These are phyloP conservation scores for Thalassiosira livingstoniorum DNA, from an alignment of 352 stramenopile species.

Conservation along the genomic window DNA sequence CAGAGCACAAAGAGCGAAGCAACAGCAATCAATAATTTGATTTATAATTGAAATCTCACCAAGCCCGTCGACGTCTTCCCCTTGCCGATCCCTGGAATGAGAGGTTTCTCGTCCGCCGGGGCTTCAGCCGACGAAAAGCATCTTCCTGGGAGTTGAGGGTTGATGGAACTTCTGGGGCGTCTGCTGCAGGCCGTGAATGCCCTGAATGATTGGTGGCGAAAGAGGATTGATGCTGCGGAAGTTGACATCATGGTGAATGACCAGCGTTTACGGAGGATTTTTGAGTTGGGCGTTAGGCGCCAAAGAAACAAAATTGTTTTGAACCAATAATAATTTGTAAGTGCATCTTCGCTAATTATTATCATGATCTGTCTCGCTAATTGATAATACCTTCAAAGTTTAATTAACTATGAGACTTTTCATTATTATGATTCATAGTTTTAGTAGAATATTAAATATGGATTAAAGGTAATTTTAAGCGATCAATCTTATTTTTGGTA, in stretches of 20 bases:
- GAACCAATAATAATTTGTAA: too few species aligned
- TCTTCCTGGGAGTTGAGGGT: not conserved
- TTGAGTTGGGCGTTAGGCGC: too few species aligned
- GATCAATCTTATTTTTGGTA: too few species aligned
- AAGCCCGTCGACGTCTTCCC: slow-evolving; percentile 85
- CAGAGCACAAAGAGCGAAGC: not conserved
- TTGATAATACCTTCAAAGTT: too few species aligned
- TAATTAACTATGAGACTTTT: too few species aligned
- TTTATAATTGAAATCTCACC: slow-evolving; percentile 60
- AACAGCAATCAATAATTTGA: not conserved
- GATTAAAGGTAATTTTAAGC: too few species aligned
- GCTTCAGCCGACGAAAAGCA: slow-evolving; percentile 46
- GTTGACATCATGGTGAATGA: slow-evolving; percentile 39
- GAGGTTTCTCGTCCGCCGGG: slow-evolving; percentile 32
- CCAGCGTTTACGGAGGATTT: too few species aligned
- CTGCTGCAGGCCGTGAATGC: not conserved
- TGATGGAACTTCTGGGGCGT: not conserved
- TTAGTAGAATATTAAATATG: too few species aligned
- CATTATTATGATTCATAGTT: too few species aligned
- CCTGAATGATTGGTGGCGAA: not conserved
- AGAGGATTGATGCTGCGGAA: not conserved
- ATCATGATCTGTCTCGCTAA: too few species aligned
- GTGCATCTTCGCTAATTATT: too few species aligned
- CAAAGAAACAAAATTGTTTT: too few species aligned
- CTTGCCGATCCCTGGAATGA: slow-evolving; percentile 73